Conservation (phyloP, 1,139 yeast species). For the Ashbya aceris region DNA sequence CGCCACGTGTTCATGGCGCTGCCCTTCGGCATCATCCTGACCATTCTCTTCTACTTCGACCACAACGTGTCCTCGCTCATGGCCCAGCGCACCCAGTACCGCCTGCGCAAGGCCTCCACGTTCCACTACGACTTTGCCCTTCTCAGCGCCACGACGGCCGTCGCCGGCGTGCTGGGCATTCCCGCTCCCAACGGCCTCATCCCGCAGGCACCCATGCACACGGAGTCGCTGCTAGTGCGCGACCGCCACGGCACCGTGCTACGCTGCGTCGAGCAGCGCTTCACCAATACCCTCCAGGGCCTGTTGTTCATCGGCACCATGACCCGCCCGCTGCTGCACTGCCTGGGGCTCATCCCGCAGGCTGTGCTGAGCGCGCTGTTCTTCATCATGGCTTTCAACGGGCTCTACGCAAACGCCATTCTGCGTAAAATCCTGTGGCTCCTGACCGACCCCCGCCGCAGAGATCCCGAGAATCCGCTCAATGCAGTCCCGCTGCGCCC, state of each 20-base stretch:
- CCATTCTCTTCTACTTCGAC: slow-evolving; percentile 82
- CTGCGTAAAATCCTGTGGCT: slow-evolving; percentile 54
- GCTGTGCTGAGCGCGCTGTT: slow-evolving; percentile 88
- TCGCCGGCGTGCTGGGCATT: slow-evolving; percentile 77
- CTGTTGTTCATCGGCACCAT: slow-evolving; percentile 74
- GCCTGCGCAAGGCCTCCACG: slow-evolving; percentile 73
- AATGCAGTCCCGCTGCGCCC: slow-evolving; percentile 34
- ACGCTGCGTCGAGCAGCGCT: slow-evolving; percentile 79
- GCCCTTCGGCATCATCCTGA: slow-evolving; percentile 82
- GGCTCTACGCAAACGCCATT: slow-evolving; percentile 59
- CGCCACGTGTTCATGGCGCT: slow-evolving; percentile 78
- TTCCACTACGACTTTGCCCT: slow-evolving; percentile 90
- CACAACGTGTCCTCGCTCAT: slow-evolving; percentile 90
- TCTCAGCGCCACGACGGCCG: slow-evolving; percentile 77
- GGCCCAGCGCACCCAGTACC: slow-evolving; percentile 78
- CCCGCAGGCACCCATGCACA: slow-evolving; percentile 95
- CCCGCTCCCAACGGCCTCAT: slow-evolving; percentile 96
- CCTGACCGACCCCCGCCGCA: slow-evolving; percentile 44
- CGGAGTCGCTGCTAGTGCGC: slow-evolving; percentile 62
- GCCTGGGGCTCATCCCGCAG: slow-evolving; percentile 84
- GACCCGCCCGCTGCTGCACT: slow-evolving; percentile 76
- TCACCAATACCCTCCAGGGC: slow-evolving; percentile 81
- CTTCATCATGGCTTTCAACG: slow-evolving; percentile 85
- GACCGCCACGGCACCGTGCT: slow-evolving; percentile 37
- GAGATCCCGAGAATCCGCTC: slow-evolving; percentile 30